Evolutionary conservation across 805 yeast species (phyloP), one percentile per base, ranked within the genome.

Genomic region (Sungouiozyma intestinalis): DNA sequence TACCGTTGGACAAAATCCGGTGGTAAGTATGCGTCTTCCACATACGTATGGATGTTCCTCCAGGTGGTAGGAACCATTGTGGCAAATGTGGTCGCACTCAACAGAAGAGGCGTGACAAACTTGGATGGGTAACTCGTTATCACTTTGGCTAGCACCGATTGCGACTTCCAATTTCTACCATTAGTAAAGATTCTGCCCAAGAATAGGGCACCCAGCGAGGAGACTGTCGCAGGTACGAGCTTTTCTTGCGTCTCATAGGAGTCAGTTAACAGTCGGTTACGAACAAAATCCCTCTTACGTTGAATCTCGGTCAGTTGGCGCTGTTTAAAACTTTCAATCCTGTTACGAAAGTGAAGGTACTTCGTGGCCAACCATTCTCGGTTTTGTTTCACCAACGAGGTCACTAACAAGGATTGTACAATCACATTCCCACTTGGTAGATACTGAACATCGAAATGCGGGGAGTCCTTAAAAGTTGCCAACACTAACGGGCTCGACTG

Each of bases 161-260:
- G 50, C 1, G 48, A 41, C 14, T 32, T 37, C 60, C 60, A 58
- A 38, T 58, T 58, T 13, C 40, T 40, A 34, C 44, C 54, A 38
- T 52, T 55, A 15, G 51, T 49, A 16, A 58, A 15, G 3, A 62
- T 54, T 32, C 56, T 51, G 3, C 63, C 62, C 9, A 50, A 43
- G 41, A 49, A 53, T 36, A 54, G 57, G 3, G 58, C 56, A 11
- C 61, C 57, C 1, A 57, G 40, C 1, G 65, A 49, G 3, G 51
- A 31, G 11, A 54, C 44, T 4, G 56, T 18, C 6, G 61, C 51
- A 3, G 64, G 62, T 5, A 57, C 54, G 3, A 59, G 18, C 7
- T 46, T 35, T 31, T 55, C 51, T 13, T 47, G 38, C 33, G 44
- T 50, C 40, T 60, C 66, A 17, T 38, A 32, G 7, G 43, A 33